Base-by-base conservation (phyloP, 768 basidiomycete genomes). In the Boletus reticulatus region DNA sequence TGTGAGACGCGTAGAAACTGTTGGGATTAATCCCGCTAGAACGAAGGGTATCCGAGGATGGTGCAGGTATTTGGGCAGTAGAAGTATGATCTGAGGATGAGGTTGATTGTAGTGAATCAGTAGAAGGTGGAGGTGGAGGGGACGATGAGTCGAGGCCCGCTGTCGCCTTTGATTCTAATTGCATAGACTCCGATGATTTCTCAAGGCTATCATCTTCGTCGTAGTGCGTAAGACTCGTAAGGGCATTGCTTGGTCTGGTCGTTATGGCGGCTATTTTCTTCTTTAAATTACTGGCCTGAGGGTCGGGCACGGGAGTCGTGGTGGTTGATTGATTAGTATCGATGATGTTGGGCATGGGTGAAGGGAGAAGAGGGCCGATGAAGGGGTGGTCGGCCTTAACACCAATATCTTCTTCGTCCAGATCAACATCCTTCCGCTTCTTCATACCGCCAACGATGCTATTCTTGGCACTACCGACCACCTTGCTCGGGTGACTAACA, bases 321-420 rank as follows among this genome's bases (percentile, higher is more conserved):
- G 65, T 43, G 62, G 52, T 19, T 59, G 67, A 36, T 56, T 61
- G 58, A n/a, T 52, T 50, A 20, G 61, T 50, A 24, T 43, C 48
- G 17, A 45, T 37, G 8, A 34, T 44, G 58, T 69, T 68, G 45
- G 61, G 44, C 62, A 73, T 62, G 61, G 60, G 68, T 0, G 85
- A 79, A 14, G 89, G 88, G 31, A 87, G 73, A 41, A 82, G 67
- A 22, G 89, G 88, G 4, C 87, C 88, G 58, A 88, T 86, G 62
- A 88, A 84, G 6, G 80, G 76, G 29, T 62, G 71, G 9, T 70
- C 67, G 52, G 81, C 74, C 66, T 79, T 81, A 59, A 77, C 75
- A 19, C 81, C 81, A 17, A 72, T 67, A 59, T 85, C 83, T 16
- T 73, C 79, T 36, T 70, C 74, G 20, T 78, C 78, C n/a, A 76